Evolutionary conservation across 2,329 filamentous ascomycete species (phyloP), one percentile per base, ranked within the genome.

Genomic region (Colletotrichum paranaense): DNA sequence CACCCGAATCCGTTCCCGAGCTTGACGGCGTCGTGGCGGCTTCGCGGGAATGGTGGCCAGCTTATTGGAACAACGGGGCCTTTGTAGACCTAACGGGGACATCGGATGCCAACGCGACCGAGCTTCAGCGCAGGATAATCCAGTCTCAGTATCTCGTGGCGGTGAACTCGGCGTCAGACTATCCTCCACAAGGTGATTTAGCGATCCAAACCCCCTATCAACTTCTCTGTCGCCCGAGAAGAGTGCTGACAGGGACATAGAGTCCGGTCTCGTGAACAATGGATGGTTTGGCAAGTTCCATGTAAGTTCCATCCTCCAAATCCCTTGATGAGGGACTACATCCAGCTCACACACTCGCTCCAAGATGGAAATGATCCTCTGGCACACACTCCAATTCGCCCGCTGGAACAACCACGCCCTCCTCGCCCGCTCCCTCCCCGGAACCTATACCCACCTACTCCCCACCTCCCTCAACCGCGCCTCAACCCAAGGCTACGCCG

Each of bases 231-330:
- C 35, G 4, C 7, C 22, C 28, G n/a, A 73, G 60, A 32, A 3
- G 24, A 67, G 56, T 66, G 56, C 63, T 62, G 11, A 57, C 32
- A 24, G 38, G 22, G 11, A 14, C 24, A n/a, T 26, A 66, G 78
- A 79, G 55, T 78, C 77, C 56, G 87, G 87, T 7, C 81, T 89
- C 7, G 85, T 87, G 12, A 89, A 89, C 75, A 88, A 89, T 76
- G 85, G 87, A 24, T 89, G 88, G 87, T 88, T 88, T 72, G 88
- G 88, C 16, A 89, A 90, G 68, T 89, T 89, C 74, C 88, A 88
- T 72, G 81, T 82, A 76, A 77, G 79, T 75, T 19, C 3, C 8
- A 4, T 11, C 4, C 22, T 19, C 3, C 22, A 9, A 46, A 19
- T 22, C 19, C 52, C 22, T 16, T 26, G 12, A 55, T 22, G 6